Conservation (phyloP, 495 filamentous ascomycete species). For the Daldinia bambusicola region DNA sequence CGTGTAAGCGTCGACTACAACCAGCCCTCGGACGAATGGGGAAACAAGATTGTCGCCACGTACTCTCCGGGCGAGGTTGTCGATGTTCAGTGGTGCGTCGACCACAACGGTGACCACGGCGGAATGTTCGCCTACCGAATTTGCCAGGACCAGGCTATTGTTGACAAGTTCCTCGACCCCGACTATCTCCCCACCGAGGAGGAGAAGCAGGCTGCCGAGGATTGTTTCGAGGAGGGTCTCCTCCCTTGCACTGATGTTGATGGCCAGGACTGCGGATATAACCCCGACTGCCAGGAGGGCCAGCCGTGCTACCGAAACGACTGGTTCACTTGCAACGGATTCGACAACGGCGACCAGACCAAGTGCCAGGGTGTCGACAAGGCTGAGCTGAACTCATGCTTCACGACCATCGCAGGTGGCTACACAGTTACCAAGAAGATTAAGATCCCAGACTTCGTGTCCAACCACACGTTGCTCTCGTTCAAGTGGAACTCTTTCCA, state of each 20-base stretch:
- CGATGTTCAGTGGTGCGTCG: constrained; percentile 67
- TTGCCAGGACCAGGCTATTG: constrained; percentile 63
- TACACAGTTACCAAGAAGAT: constrained; percentile 67
- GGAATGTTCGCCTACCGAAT: constrained; percentile 69
- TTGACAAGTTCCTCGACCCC: constrained; percentile 62
- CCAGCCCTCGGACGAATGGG: constrained; percentile 58
- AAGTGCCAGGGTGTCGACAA: constrained; percentile 64
- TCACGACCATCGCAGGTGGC: constrained; percentile 62
- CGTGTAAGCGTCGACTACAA: constrained; percentile 68
- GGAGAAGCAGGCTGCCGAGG: constrained; percentile 66
- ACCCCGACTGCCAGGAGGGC: constrained; percentile 58
- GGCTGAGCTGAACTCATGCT: constrained; percentile 57
- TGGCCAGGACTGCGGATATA: constrained; percentile 64
- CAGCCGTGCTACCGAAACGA: constrained; percentile 64
- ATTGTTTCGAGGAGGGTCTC: constrained; percentile 62
- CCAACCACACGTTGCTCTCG: constrained; percentile 62
- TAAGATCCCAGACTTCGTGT: constrained; percentile 58
- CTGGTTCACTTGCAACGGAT: constrained; percentile 68
- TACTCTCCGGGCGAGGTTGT: constrained; percentile 60
- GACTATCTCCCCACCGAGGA: constrained; percentile 61
- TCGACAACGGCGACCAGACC: constrained; percentile 44
- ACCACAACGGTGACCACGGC: constrained; percentile 68
- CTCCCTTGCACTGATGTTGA: constrained; percentile 63
- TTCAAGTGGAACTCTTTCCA: constrained; percentile 69
- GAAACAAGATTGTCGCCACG: constrained; percentile 54